Conservation (phyloP, 2,329 filamentous ascomycete genomes). For the Penicillium polonicum region DNA sequence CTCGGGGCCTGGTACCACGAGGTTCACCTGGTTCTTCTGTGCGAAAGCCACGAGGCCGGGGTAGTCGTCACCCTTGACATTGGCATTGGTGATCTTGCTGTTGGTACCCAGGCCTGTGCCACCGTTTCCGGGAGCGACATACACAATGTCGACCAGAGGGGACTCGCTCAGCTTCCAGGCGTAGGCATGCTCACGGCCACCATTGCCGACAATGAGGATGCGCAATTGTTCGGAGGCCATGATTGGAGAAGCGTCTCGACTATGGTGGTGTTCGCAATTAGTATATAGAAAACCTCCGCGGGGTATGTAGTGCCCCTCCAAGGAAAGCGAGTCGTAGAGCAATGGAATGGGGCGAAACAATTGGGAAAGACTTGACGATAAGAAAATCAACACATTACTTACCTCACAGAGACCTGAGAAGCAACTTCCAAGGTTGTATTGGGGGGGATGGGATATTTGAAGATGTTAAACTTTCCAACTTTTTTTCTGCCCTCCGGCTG, state of each 20-base stretch:
- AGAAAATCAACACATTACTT: constrained; percentile 3
- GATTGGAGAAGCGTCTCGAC: constrained; percentile 26
- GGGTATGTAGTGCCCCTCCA: constrained; percentile 22
- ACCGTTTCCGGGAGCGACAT: constrained; percentile 73
- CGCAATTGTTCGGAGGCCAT: constrained; percentile 55
- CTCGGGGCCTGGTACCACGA: constrained; percentile 89
- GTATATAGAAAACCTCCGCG: constrained; percentile 20
- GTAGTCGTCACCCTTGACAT: constrained; percentile 74
- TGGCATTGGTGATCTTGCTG: constrained; percentile 69
- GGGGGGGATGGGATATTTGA: constrained; percentile 6
- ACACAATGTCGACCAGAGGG: constrained; percentile 71
- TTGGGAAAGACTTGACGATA: not conserved
- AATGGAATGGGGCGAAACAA: not conserved
- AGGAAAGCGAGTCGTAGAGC: not conserved
- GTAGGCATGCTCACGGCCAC: constrained; percentile 89
- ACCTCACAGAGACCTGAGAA: constrained; percentile 27
- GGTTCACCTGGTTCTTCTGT: constrained; percentile 68
- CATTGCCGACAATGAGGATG: constrained; percentile 86
- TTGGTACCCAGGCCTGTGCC: constrained; percentile 64
- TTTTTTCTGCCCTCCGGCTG: constrained; percentile 29
- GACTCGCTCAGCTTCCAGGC: constrained; percentile 93
- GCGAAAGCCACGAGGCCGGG: constrained; percentile 73
- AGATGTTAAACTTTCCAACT: constrained; percentile 15
- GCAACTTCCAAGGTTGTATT: constrained; percentile 17
- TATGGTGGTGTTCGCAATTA: constrained; percentile 17